Conservation (phyloP, 495 filamentous ascomycete species). For the Saxispiralis lemnorum region DNA sequence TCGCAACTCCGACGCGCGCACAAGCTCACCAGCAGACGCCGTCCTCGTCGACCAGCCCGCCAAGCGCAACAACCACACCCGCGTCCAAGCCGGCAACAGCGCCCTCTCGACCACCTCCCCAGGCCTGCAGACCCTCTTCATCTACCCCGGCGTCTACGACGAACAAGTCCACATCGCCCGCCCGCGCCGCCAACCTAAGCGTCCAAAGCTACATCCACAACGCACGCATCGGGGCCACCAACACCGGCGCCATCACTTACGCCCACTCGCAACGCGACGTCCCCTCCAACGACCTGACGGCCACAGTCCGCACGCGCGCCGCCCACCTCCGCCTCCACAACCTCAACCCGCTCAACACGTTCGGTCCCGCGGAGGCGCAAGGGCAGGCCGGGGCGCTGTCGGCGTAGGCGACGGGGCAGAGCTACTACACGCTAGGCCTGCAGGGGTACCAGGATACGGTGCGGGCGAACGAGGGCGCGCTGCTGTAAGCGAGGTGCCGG, state of each 20-base stretch:
- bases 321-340: conserved; percentile 40
- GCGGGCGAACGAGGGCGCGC: conserved; percentile 37
- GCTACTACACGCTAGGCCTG: conserved; percentile 40
- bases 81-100: conserved; percentile 38
- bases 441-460: conserved; percentile 46
- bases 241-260: conserved; percentile 38
- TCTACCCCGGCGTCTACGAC: conserved; percentile 31
- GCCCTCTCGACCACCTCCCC: conserved; percentile 33
- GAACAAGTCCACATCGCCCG: conserved; percentile 20
- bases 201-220: conserved; percentile 46
- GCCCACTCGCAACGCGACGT: conserved; percentile 25
- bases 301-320: conserved; percentile 37
- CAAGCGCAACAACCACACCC: conserved; percentile 21
- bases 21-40: conserved; percentile 19
- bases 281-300: conserved; percentile 27
- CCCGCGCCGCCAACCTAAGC: conserved; percentile 25
- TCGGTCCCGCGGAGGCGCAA: conserved; percentile 28
- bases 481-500: conserved; percentile 36
- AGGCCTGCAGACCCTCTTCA: conserved; percentile 42
- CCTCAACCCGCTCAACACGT: conserved; percentile 40
- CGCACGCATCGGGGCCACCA: no score
- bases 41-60: conserved; percentile 32
- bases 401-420: conserved; percentile 33
- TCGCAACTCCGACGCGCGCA: neutral
- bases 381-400: conserved; percentile 40